phyloP scores from a whole-genome alignment of 768 basidiomycete species.

The Suillus discolor region DNA sequence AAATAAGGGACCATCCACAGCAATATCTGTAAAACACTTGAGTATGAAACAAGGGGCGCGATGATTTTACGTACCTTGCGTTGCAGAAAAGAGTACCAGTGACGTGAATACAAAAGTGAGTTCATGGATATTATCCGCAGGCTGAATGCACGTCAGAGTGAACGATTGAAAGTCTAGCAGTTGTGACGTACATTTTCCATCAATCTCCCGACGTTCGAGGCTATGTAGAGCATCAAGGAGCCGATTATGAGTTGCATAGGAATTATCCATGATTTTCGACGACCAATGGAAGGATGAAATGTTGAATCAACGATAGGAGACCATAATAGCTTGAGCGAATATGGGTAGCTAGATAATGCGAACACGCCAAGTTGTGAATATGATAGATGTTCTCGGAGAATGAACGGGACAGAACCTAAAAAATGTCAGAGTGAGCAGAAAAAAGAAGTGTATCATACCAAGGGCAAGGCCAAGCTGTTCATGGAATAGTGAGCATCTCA shows the following conservation, averaged over 20 bases:
- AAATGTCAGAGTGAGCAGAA: slow-evolving; percentile 9
- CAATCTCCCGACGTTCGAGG: slow-evolving; percentile 70
- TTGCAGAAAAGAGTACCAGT: slow-evolving; percentile 94
- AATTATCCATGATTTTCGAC: slow-evolving; percentile 98
- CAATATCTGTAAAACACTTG: slow-evolving; percentile 69
- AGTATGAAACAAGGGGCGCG: slow-evolving; percentile 15
- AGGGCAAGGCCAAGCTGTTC: slow-evolving; percentile 84
- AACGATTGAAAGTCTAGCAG: slow-evolving; percentile 13
- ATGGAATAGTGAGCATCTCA: slow-evolving; percentile 4
- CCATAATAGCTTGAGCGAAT: slow-evolving; percentile 96
- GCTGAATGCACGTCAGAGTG: slow-evolving; percentile 46
- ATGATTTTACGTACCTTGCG: slow-evolving; percentile 68
- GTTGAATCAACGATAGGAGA: slow-evolving; percentile 95
- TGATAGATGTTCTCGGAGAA: slow-evolving; percentile 91
- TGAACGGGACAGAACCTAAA: slow-evolving; percentile 92
- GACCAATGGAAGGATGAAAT: slow-evolving; percentile 81
- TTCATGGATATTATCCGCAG: slow-evolving; percentile 73
- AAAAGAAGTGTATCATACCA: slow-evolving; percentile 44
- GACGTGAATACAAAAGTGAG: slow-evolving; percentile 86
- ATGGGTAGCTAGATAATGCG: slow-evolving; percentile 90
- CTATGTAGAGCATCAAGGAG: slow-evolving; percentile 77
- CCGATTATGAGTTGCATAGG: slow-evolving; percentile 95
- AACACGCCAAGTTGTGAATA: slow-evolving; percentile 97
- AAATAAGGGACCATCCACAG: slow-evolving; percentile 81
- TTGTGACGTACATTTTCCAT: slow-evolving; percentile 66